Conservation (phyloP, 1,284 basidiomycete genomes). For the Bondarzewia mesenterica region DNA sequence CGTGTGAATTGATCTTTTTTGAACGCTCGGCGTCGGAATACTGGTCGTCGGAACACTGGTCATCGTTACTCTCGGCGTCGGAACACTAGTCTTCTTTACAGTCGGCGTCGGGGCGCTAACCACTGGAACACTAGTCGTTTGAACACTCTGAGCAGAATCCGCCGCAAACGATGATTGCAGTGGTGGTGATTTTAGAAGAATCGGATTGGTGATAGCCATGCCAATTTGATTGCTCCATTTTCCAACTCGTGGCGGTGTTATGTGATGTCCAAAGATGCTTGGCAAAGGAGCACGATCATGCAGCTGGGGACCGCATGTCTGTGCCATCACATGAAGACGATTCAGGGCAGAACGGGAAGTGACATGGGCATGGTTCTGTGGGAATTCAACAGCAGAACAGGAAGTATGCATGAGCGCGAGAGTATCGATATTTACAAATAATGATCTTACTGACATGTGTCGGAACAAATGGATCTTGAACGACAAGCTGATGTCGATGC, state of each 20-base stretch:
- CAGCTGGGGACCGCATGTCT: neutral
- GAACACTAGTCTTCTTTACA: no score
- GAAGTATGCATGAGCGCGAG: neutral
- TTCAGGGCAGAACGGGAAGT: neutral
- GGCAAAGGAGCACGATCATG: neutral
- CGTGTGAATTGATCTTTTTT: no score
- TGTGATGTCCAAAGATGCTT: neutral
- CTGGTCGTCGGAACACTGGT: no score
- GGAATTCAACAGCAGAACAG: neutral
- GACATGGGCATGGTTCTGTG: neutral
- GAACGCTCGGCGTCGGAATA: no score
- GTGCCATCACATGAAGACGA: neutral
- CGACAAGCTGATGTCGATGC: constrained; percentile 3
- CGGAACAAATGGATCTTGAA: constrained; percentile 11
- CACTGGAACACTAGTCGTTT: no score
- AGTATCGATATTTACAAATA: neutral
- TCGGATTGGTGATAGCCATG: no score
- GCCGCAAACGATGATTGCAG: no score
- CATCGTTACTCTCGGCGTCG: no score
- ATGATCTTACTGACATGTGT: constrained; percentile 8
- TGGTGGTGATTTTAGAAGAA: no score
- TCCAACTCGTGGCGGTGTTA: neutral
- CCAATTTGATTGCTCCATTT: no score
- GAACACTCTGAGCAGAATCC: no score
- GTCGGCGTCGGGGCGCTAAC: no score